phyloP scores from a whole-genome alignment of 2,329 filamentous ascomycete species.

The Biscogniauxia sp. region DNA sequence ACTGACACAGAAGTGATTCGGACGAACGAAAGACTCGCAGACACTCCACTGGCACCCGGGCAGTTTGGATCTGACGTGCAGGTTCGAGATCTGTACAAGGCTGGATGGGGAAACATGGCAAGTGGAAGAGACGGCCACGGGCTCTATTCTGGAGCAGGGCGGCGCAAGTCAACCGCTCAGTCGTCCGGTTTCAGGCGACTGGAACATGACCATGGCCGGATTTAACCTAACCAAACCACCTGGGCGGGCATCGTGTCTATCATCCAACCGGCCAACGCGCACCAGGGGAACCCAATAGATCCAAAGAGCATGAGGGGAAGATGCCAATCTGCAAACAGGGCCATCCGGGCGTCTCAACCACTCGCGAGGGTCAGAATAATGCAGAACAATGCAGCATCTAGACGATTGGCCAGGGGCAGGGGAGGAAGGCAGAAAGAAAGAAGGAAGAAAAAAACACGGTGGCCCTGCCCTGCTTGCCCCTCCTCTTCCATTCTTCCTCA shows the following conservation, averaged over 20 bases:
- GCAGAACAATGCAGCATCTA: slow-evolving; percentile 2
- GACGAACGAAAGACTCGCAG: slow-evolving; percentile 20
- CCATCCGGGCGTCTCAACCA: slow-evolving; percentile 13
- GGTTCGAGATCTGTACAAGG: slow-evolving; percentile 30
- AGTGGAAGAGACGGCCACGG: slow-evolving; percentile 11
- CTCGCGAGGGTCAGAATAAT: slow-evolving; percentile 3
- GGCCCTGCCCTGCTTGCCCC: too few relatives aligned
- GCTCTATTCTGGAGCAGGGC: slow-evolving; percentile 10
- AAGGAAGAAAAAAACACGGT: slow-evolving; percentile 2
- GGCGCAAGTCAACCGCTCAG: not conserved
- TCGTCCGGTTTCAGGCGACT: slow-evolving; percentile 1
- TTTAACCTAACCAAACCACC: not conserved
- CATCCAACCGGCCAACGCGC: slow-evolving; percentile 1
- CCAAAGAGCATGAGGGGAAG: slow-evolving; percentile 9
- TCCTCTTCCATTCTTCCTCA: too few relatives aligned
- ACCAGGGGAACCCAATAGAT: not conserved
- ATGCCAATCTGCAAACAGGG: slow-evolving; percentile 10
- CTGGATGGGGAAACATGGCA: slow-evolving; percentile 30
- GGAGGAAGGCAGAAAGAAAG: slow-evolving; percentile 4
- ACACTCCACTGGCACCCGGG: slow-evolving; percentile 10
- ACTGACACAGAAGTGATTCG: slow-evolving; percentile 10
- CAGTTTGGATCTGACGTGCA: slow-evolving; percentile 30
- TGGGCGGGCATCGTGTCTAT: not conserved
- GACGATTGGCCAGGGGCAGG: slow-evolving; percentile 13
- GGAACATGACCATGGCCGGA: not conserved